phyloP scores from a whole-genome alignment of 2,329 filamentous ascomycete genomes.

The Aurifilum marmelostoma region DNA sequence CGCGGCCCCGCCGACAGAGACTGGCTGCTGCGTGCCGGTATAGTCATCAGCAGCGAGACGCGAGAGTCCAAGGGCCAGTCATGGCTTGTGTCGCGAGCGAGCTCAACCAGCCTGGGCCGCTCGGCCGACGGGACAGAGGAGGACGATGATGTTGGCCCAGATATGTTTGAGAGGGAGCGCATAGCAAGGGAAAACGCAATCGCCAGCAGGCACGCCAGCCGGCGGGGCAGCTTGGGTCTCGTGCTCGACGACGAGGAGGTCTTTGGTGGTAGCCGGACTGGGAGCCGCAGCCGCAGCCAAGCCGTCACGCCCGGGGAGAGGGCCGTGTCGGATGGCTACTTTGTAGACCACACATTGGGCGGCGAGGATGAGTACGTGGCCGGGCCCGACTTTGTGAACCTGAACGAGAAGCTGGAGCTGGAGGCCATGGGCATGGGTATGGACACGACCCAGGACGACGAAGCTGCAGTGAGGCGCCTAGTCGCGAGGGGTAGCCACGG shows the following conservation, averaged over 20 bases:
- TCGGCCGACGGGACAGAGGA: conserved; percentile 54
- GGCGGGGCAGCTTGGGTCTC: conserved; percentile 48
- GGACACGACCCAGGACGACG: conserved; percentile 57
- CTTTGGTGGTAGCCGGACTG: conserved; percentile 47
- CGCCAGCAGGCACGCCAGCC: conserved; percentile 51
- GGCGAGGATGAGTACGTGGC: conserved; percentile 40
- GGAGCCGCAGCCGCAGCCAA: conserved; percentile 47
- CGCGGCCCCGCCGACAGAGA: conserved; percentile 57
- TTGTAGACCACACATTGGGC: conserved; percentile 38
- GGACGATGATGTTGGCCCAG: conserved; percentile 26
- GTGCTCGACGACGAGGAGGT: conserved; percentile 44
- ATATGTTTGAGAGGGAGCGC: conserved; percentile 39
- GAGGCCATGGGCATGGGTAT: conserved; percentile 54
- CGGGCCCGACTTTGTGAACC: conserved; percentile 66
- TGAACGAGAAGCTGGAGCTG: conserved; percentile 62
- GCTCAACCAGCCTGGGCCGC: conserved; percentile 63
- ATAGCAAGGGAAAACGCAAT: conserved; percentile 40
- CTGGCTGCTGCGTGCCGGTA: conserved; percentile 68
- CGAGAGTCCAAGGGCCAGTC: conserved; percentile 70
- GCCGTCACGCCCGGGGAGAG: conserved; percentile 51
- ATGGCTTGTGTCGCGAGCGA: conserved; percentile 68
- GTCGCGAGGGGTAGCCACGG: conserved; percentile 52
- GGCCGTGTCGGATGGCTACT: conserved; percentile 41
- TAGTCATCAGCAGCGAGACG: conserved; percentile 63
- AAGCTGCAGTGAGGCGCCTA: conserved; percentile 60